A percentile compares a stretch with the other conserved stretches of the same genome.
phyloP scores from a whole-genome alignment of 352 stramenopile genomes.

The Pythium apleroticum region DNA sequence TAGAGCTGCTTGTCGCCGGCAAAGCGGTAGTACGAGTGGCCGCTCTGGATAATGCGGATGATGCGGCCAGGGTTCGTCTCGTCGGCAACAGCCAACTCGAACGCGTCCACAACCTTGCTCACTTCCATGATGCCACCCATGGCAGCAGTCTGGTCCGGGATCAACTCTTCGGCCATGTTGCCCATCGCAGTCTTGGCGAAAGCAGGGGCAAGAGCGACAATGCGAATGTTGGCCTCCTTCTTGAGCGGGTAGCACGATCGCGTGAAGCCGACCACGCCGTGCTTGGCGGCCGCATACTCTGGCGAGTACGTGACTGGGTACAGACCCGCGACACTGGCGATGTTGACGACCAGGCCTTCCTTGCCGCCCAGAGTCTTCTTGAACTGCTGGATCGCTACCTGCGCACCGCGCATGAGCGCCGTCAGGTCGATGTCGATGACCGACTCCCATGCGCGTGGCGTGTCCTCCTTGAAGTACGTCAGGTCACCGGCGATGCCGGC shows the following conservation, averaged over 20 bases:
- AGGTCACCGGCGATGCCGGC: constrained; percentile 66
- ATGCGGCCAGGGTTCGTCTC: constrained; percentile 59
- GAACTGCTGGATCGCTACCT: constrained; percentile 60
- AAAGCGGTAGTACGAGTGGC: constrained; percentile 59
- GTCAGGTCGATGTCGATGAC: constrained; percentile 77
- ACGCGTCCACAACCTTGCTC: constrained; percentile 52
- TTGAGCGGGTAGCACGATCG: constrained; percentile 61
- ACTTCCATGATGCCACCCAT: constrained; percentile 51
- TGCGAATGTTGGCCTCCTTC: constrained; percentile 67
- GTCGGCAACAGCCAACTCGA: constrained; percentile 46
- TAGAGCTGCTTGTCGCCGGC: constrained; percentile 72
- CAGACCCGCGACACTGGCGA: constrained; percentile 63
- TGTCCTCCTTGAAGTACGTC: constrained; percentile 43
- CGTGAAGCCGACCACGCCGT: constrained; percentile 73
- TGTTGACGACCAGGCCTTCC: constrained; percentile 71
- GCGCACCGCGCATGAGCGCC: constrained; percentile 65
- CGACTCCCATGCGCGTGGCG: constrained; percentile 46
- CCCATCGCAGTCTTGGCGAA: constrained; percentile 77
- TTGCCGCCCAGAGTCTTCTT: constrained; percentile 57
- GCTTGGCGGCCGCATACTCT: constrained; percentile 74
- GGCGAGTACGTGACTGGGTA: constrained; percentile 52
- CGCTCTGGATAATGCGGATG: constrained; percentile 52
- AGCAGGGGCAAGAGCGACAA: constrained; percentile 62
- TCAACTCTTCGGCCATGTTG: constrained; percentile 30
- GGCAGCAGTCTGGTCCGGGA: constrained; percentile 49